A percentile compares a stretch with the other conserved stretches of the same genome.
phyloP scores from a whole-genome alignment of 2,329 filamentous ascomycete species.

The Hymenoscyphus repandus region DNA sequence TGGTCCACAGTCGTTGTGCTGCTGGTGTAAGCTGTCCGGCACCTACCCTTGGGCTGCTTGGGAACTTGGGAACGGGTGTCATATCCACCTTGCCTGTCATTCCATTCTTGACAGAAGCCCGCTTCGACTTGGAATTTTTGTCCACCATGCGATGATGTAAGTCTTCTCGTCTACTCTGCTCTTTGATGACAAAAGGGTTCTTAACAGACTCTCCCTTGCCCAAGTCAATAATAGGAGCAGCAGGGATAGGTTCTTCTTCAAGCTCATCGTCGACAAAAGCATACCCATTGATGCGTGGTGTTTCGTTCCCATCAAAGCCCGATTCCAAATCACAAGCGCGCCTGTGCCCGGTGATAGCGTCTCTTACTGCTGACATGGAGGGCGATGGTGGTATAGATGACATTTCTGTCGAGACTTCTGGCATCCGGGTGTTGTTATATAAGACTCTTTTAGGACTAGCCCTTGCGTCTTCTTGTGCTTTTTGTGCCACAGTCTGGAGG shows the following conservation, averaged over 20 bases:
- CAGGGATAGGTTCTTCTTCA: constrained; percentile 39
- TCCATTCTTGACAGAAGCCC: constrained; percentile 52
- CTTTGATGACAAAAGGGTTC: constrained; percentile 76
- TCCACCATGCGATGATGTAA: constrained; percentile 86
- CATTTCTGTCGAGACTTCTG: constrained; percentile 37
- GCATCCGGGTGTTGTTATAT: constrained; percentile 79
- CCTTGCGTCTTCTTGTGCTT: constrained; percentile 63
- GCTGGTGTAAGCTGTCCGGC: constrained; percentile 64
- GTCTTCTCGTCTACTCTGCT: constrained; percentile 70
- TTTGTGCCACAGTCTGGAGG: constrained; percentile 59
- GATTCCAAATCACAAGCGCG: constrained; percentile 59
- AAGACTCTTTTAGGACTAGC: constrained; percentile 72
- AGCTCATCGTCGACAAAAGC: constrained; percentile 85
- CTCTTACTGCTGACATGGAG: constrained; percentile 76
- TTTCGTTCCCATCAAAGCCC: constrained; percentile 57
- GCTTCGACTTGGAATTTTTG: constrained; percentile 67
- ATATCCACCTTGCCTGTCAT: constrained; percentile 53
- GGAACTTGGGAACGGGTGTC: constrained; percentile 64
- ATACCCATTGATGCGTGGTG: constrained; percentile 88
- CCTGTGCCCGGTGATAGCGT: constrained; percentile 73
- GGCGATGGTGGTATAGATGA: constrained; percentile 65
- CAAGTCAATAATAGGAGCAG: constrained; percentile 48
- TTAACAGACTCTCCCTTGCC: constrained; percentile 56
- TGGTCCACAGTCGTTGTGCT: constrained; percentile 62
- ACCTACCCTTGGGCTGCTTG: constrained; percentile 54